Base-by-base conservation (phyloP, 2,329 filamentous ascomycete genomes). In the Epicoccum nigrum region DNA sequence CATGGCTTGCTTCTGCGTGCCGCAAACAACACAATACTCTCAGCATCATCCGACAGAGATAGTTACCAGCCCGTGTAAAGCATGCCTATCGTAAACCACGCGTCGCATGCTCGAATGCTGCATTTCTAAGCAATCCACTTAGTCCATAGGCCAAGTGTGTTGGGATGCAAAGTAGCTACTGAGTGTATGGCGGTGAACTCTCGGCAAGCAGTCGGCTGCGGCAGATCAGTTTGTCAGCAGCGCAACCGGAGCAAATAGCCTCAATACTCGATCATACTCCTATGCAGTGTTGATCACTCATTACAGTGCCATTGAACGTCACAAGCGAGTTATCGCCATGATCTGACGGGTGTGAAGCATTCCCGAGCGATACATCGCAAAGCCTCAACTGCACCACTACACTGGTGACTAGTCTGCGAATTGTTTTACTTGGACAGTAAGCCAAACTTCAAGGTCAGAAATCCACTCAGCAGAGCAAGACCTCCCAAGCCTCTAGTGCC, bases 401-500 rank as follows among this genome's bases (percentile, higher is more conserved):
- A n/a, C n/a, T n/a, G n/a, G n/a, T n/a, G n/a, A n/a, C n/a, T n/a
- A n/a, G n/a, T n/a, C n/a, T n/a, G n/a, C n/a, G n/a, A n/a, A n/a
- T n/a, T n/a, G n/a, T n/a, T 2, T 7, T 25, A 9, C 23, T 25
- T 9, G 6, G 9, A 9, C 23, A 25, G 9, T 25, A 25, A 6
- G 23, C 6, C 23, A 25, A 25, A 1, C 6, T 9, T 9, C 6
- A 25, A 25, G 23, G 6, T 25, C 6, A 25, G 23, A 25, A 9
- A 25, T 25, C 3, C 6, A 25, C 2, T 6, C 9, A 25, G 23
- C 23, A 25, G 6, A 7, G 23, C 23, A 25, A 25, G 23, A 12
- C 54, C 54, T 56, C 43, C 63, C 62, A 68, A 67, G 62, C 62
- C 61, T 55, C 48, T 65, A 68, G 64, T 59, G 63, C 64, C 50